Percentiles rank a stretch among this genome's conserved stretches.
These are phyloP conservation scores for Calonectria honghensis DNA, from an alignment of 2,329 filamentous ascomycete species.

Conservation along the genomic window DNA sequence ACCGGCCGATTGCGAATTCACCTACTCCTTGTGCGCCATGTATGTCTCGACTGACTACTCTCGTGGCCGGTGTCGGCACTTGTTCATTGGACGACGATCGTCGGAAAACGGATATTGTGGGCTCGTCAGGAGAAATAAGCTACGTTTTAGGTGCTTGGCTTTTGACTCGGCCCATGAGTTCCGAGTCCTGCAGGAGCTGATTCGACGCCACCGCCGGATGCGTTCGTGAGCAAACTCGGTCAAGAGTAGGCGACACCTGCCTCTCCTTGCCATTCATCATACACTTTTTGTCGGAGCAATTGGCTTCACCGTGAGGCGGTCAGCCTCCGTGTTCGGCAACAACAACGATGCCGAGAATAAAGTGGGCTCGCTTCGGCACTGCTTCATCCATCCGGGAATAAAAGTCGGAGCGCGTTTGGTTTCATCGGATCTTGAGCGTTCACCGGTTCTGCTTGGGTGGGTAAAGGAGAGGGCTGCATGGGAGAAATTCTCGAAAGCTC, in stretches of 20 bases:
- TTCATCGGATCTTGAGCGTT: background rate
- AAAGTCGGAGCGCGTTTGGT: background rate
- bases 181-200: background rate
- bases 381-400: constrained; percentile 4
- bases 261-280: too few species aligned
- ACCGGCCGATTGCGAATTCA: background rate
- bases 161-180: constrained; percentile 6
- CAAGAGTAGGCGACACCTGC: constrained; percentile 1
- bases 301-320: constrained; percentile 1
- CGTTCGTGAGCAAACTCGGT: background rate
- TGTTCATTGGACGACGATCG: background rate
- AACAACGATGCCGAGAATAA: background rate
- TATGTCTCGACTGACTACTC: constrained; percentile 3
- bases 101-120: constrained; percentile 14
- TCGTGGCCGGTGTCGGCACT: background rate
- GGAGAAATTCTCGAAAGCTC: background rate
- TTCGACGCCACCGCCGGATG: constrained; percentile 21
- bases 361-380: constrained; percentile 1
- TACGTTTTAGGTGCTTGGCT: background rate
- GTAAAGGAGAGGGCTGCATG: background rate
- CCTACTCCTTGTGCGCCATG: background rate
- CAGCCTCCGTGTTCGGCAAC: background rate
- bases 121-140: background rate
- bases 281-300: background rate
- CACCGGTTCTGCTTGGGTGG: background rate